Percentiles rank a stretch among this genome's conserved stretches.
phyloP scores from a whole-genome alignment of 1,139 yeast species.

The Candida sp. region DNA sequence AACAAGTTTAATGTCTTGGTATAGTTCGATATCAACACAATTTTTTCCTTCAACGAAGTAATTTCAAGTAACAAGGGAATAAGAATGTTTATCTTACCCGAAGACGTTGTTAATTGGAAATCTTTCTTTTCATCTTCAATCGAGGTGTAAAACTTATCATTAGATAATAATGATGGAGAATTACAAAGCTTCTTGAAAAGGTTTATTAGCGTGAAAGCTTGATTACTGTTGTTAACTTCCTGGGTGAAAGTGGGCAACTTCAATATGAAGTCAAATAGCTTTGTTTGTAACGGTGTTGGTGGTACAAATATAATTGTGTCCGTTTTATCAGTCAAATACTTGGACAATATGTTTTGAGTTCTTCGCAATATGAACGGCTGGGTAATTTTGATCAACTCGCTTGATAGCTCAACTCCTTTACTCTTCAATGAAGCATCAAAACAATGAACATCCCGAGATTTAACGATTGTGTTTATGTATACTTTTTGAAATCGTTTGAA shows the following conservation, averaged over 20 bases:
- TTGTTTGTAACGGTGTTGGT: constrained; percentile 63
- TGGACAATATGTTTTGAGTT: constrained; percentile 59
- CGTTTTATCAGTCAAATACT: constrained; percentile 71
- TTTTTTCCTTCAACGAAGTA: constrained; percentile 51
- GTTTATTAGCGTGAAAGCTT: constrained; percentile 68
- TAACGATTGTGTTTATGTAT: constrained; percentile 68
- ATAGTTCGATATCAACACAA: constrained; percentile 84
- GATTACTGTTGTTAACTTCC: constrained; percentile 17
- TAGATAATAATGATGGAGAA: constrained; percentile 62
- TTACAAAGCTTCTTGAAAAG: constrained; percentile 80
- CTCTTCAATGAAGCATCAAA: constrained; percentile 44
- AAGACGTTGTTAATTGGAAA: constrained; percentile 22
- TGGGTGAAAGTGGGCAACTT: constrained; percentile 34
- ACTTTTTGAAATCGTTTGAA: constrained; percentile 60
- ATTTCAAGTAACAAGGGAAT: constrained; percentile 54
- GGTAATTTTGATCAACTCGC: constrained; percentile 60
- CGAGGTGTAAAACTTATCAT: constrained; percentile 33
- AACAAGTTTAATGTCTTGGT: constrained; percentile 84
- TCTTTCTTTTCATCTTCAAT: constrained; percentile 9
- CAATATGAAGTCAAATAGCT: constrained; percentile 51
- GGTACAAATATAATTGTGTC: constrained; percentile 76
- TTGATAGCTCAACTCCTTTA: constrained; percentile 60
- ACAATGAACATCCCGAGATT: constrained; percentile 74
- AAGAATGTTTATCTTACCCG: constrained; percentile 58
- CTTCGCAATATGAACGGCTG: constrained; percentile 71